These are phyloP conservation scores for Acacia acuminata DNA, from an alignment of 306 rosid genomes.

Conservation along the genomic window DNA sequence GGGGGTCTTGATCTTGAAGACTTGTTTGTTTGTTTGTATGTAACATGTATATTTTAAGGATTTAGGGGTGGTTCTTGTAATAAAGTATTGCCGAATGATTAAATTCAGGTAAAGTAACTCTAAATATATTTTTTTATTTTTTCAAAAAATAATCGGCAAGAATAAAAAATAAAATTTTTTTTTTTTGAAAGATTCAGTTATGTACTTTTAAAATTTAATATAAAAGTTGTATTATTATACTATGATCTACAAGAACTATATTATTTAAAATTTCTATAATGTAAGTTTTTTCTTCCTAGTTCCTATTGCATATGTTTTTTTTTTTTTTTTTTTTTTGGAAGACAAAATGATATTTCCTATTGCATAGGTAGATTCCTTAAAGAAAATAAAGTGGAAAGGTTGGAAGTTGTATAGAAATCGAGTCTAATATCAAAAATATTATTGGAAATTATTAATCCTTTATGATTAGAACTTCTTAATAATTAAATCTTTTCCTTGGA, in stretches of 20 bases:
- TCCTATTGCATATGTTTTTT: too few relatives aligned
- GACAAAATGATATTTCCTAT: too few relatives aligned
- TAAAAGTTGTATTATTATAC: too few relatives aligned
- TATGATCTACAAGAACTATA: too few relatives aligned
- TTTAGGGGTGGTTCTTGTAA: not conserved
- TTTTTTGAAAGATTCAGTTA: not conserved
- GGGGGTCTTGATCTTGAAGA: not conserved
- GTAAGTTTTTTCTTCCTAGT: not conserved
- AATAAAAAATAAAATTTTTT: not conserved
- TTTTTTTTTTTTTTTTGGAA: too few relatives aligned
- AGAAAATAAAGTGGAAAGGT: not conserved
- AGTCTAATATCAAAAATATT: not conserved
- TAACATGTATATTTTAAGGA: not conserved
- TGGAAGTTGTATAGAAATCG: not conserved
- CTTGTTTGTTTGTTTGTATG: not conserved
- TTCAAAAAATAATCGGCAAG: not conserved
- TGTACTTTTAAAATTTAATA: too few relatives aligned
- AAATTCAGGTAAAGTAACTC: not conserved
- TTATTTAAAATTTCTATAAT: too few relatives aligned
- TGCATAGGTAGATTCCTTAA: not conserved
- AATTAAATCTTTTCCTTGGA: too few relatives aligned
- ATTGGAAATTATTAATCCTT: too few relatives aligned
- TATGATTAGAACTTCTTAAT: too few relatives aligned
- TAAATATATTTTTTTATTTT: not conserved
- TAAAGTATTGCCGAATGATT: not conserved